Base-by-base conservation (phyloP, 2,329 filamentous ascomycete genomes). In the Daldinia sp. region DNA sequence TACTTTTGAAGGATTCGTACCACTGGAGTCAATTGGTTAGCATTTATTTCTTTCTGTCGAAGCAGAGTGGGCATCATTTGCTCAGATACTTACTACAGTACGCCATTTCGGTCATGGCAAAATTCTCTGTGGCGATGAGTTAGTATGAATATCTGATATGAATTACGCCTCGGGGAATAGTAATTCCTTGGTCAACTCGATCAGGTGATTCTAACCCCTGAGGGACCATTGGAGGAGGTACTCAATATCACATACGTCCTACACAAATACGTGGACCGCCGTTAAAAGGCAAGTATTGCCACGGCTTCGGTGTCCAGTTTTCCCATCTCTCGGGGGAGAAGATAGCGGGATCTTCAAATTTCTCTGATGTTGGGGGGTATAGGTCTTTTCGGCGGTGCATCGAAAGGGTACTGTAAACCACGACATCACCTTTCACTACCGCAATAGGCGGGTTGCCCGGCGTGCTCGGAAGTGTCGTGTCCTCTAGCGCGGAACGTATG, bases 1-100 rank as follows among this genome's bases (percentile, higher is more conserved):
- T 89, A 92, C 60, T 85, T 85, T 77, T 91, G 89, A 65, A 90
- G 79, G 26, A 92, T 77, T n/a, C 80, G 77, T 1, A 84, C 81
- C 75, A 84, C 82, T 84, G 28, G 7, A 12, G 51, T 30, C 18
- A 13, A 30, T 15, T 23, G n/a, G 15, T 71, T 57, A 69, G 63
- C 57, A 53, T 28, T n/a, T 35, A 30, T 13, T 3, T 26, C 4
- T 13, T 9, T 33, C 33, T 35, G 20, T 2, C 20, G 1, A 18
- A 10, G 12, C 46, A 10, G n/a, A 15, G 18, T 5, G 18, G 12
- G 20, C 26, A 26, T 26, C n/a, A 15, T 0, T 48, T 20, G 10
- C 20, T 41, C 28, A 12, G 35, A n/a, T 30, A 79, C 81, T 77
- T 70, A 83, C 81, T 68, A 51, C 75, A 78, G 68, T 81, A 88